Percentiles rank a stretch among this genome's conserved stretches.
These are phyloP conservation scores for Quercus agrifolia DNA, from an alignment of 306 rosid genomes.

Conservation along the genomic window DNA sequence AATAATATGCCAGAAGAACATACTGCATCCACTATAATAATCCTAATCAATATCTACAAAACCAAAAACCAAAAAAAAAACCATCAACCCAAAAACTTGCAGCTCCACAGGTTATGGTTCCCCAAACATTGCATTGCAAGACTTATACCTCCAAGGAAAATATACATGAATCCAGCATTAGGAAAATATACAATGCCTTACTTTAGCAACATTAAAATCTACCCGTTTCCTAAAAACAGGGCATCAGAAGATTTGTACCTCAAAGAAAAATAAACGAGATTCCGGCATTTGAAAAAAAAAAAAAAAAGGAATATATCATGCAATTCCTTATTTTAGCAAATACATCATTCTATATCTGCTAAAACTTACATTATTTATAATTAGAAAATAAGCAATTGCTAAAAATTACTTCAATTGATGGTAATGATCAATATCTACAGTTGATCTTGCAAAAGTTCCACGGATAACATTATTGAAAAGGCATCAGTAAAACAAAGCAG, in stretches of 20 bases:
- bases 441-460: constrained; percentile 2
- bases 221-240: neutral
- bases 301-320: neutral
- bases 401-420: neutral
- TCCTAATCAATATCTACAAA: neutral
- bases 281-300: neutral
- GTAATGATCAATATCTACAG: neutral
- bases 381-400: neutral
- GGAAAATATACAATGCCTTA: neutral
- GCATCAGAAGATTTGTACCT: neutral
- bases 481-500: neutral
- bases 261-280: neutral
- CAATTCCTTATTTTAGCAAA: neutral
- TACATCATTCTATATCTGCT: neutral
- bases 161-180: neutral
- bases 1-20: neutral
- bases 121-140: neutral
- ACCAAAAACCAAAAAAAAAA: neutral
- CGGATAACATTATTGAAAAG: neutral
- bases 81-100: neutral
- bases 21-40: neutral
- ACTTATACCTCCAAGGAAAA: neutral
- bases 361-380: neutral
- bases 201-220: neutral
- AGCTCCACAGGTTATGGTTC: neutral